Base-by-base conservation (phyloP, 2,329 filamentous ascomycete species). In the Penicillium brevicompactum region DNA sequence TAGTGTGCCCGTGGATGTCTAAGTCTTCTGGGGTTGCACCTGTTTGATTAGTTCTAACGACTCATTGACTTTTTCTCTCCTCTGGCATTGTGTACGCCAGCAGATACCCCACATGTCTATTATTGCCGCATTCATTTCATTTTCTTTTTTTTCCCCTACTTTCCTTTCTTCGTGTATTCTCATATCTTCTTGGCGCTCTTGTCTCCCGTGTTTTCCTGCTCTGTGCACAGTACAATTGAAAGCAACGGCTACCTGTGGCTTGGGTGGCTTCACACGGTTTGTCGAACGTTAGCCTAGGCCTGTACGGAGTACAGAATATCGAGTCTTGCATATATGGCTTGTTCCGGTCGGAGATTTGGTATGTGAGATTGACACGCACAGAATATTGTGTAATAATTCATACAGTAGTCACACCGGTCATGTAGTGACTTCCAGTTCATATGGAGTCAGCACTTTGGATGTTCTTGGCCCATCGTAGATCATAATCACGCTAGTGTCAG, bases 1-100 rank as follows among this genome's bases (percentile, higher is more conserved):
- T 42, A 56, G 64, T 34, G 67, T 74, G 37, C 63, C 70, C 22
- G 71, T 74, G 44, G 71, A 74, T 65, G 68, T 63, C 30, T 71
- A 59, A 59, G 16, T 38, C 41, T 53, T 50, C 46, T n/a, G 3
- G 30, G 30, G n/a, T 47, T 7, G 14, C 38, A 34, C 52, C 46
- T 24, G 18, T 55, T 51, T 45, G 47, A 41, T 42, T 27, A 42
- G 18, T 46, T 60, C 31, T 63, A 38, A 61, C 55, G 56, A 61
- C 38, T 57, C 49, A 61, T 50, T 53, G 52, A 54, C 40, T 37
- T 56, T 43, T 48, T 60, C 49, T 53, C 53, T 49, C 60, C 55
- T 61, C 57, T 68, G 67, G 61, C 57, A 51, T 49, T 47, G 27
- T 27, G 37, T 34, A 55, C 46, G 57, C 63, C 67, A 70, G 64